Conservation (phyloP, 1,284 basidiomycete genomes). For the Stygiomarasmius scandens region DNA sequence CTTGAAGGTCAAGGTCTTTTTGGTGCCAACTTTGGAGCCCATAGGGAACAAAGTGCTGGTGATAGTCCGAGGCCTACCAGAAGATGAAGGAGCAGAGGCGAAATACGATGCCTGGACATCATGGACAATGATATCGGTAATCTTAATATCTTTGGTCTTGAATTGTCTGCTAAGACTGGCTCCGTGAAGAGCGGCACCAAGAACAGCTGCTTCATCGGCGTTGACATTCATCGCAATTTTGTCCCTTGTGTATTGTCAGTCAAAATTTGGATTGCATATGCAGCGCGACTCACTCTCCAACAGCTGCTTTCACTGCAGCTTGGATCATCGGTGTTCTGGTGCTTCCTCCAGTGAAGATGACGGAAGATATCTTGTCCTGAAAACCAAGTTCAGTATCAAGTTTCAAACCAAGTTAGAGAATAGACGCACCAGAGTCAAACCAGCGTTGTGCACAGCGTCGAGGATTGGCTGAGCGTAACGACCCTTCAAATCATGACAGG, state of each 20-base stretch:
- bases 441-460: slow-evolving; percentile 75
- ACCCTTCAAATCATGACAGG: slow-evolving; percentile 62
- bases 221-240: slow-evolving; percentile 95
- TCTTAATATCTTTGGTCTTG: slow-evolving; percentile 93
- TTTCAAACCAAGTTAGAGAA: not conserved
- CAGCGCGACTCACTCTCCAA: slow-evolving; percentile 64
- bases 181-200: slow-evolving; percentile 94
- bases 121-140: slow-evolving; percentile 73
- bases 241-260: slow-evolving; percentile 42
- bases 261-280: not conserved
- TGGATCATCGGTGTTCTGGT: slow-evolving; percentile 94
- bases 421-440: slow-evolving; percentile 60
- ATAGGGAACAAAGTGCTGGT: slow-evolving; percentile 75
- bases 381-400: not conserved
- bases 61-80: slow-evolving; percentile 64
- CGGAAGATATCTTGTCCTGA: slow-evolving; percentile 79
- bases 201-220: slow-evolving; percentile 94
- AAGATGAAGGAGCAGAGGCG: slow-evolving; percentile 55
- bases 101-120: slow-evolving; percentile 80
- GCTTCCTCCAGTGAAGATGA: slow-evolving; percentile 90
- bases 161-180: slow-evolving; percentile 90
- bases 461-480: slow-evolving; percentile 76
- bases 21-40: slow-evolving; percentile 74
- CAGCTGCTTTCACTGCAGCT: slow-evolving; percentile 71
- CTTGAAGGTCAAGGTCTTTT: slow-evolving; percentile 84